Evolutionary conservation across 306 rosid genomes (phyloP).

Genomic region (Citrullus mucosospermus): DNA sequence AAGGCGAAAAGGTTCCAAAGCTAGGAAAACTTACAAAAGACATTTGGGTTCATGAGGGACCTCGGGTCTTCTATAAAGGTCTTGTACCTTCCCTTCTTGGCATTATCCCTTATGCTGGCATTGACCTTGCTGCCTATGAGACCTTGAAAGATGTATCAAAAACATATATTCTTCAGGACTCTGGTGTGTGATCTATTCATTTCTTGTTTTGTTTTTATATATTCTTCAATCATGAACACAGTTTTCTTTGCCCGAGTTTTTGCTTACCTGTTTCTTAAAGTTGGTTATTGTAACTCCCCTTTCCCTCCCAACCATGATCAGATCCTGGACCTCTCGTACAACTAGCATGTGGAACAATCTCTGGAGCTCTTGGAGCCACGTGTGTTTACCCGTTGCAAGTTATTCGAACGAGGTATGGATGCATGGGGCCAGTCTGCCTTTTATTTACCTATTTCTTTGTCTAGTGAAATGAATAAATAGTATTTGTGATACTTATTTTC

Average conservation of each 20-base stretch:
- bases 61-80: constrained; percentile 86
- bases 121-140: constrained; percentile 88
- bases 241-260: constrained; percentile 1
- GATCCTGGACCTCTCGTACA: constrained; percentile 92
- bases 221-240: background rate
- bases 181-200: constrained; percentile 34
- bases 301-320: constrained; percentile 13
- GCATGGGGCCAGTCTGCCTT: constrained; percentile 6
- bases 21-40: constrained; percentile 58
- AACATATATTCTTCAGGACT: constrained; percentile 56
- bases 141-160: constrained; percentile 81
- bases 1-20: constrained; percentile 53
- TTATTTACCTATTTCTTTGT: constrained; percentile 9
- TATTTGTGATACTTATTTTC: background rate
- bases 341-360: constrained; percentile 88
- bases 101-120: constrained; percentile 91
- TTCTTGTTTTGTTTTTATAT: background rate
- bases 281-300: background rate
- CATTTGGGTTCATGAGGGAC: constrained; percentile 80
- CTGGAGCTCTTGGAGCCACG: constrained; percentile 91
- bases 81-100: constrained; percentile 84
- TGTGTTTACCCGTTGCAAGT: constrained; percentile 97
- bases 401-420: constrained; percentile 68
- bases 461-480: constrained; percentile 6
- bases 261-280: background rate